These are phyloP conservation scores for Cyclanthera cordifolia DNA, from an alignment of 306 rosid species.

Conservation along the genomic window DNA sequence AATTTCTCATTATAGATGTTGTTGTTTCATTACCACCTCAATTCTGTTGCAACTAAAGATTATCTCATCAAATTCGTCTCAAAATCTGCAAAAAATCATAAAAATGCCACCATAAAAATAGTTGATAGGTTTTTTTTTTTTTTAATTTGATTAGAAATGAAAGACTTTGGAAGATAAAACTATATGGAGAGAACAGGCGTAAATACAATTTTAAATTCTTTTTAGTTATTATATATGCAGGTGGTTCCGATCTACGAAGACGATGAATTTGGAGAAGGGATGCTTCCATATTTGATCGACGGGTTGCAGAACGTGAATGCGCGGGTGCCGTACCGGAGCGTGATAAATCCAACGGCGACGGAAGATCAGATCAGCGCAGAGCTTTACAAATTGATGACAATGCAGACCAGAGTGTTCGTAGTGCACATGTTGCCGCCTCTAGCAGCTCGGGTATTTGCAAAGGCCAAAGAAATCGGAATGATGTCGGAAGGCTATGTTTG, in stretches of 20 bases:
- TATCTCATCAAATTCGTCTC: no score
- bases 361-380: slow-evolving; percentile 24
- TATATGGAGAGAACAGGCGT: no score
- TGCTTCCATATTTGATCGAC: slow-evolving; percentile 33
- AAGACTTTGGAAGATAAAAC: no score
- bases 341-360: slow-evolving; percentile 22
- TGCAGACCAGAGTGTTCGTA: slow-evolving; percentile 42
- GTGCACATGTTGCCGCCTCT: slow-evolving; percentile 31
- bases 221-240: no score
- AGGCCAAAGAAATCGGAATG: slow-evolving; percentile 41
- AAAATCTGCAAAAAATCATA: no score
- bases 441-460: slow-evolving; percentile 25
- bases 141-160: no score
- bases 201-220: no score
- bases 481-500: slow-evolving; percentile 39
- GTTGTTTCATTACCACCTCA: no score
- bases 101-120: no score
- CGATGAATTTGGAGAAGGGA: slow-evolving; percentile 30
- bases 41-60: no score
- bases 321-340: slow-evolving; percentile 24
- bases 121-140: no score
- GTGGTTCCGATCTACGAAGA: slow-evolving; percentile 36
- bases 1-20: no score
- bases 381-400: slow-evolving; percentile 34
- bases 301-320: slow-evolving; percentile 23